Evolutionary conservation across 495 filamentous ascomycete species (phyloP).

Genomic region (Talaromyces borbonicus): DNA sequence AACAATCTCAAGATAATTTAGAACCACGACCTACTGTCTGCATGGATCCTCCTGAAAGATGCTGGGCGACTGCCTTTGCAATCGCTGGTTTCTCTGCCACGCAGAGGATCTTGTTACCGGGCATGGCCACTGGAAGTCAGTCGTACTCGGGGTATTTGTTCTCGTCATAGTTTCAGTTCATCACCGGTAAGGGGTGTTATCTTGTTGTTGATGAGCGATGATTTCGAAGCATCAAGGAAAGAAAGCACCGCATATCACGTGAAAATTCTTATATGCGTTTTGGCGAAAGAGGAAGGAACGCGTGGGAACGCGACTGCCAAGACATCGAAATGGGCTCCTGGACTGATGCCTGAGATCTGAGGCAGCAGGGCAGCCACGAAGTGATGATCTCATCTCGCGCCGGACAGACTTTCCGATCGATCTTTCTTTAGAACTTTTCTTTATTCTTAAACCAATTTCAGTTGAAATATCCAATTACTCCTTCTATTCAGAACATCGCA

Average conservation of each 20-base stretch:
- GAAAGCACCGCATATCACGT: neutral
- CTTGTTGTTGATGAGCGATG: no score
- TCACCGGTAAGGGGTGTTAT: no score
- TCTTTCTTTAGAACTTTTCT: neutral
- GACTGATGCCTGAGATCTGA: neutral
- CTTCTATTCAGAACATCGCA: no score
- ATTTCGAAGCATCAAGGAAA: no score
- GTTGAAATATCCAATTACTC: no score
- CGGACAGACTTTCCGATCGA: neutral
- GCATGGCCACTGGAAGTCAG: slow-evolving; percentile 2
- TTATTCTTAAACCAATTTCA: neutral
- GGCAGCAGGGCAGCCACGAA: neutral
- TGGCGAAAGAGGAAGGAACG: slow-evolving; percentile 3
- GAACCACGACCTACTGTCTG: slow-evolving; percentile 48
- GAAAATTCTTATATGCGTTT: neutral
- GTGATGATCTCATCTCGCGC: neutral
- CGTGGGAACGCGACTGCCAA: slow-evolving; percentile 5
- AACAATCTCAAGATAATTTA: slow-evolving; percentile 16
- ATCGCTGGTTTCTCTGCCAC: slow-evolving; percentile 98
- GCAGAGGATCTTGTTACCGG: slow-evolving; percentile 57
- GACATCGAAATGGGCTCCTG: neutral
- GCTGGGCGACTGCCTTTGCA: slow-evolving; percentile 82
- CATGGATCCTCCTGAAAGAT: slow-evolving; percentile 67
- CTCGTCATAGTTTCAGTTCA: no score
- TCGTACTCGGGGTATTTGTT: neutral